Base-by-base conservation (phyloP, 2,329 filamentous ascomycete genomes). In the Diaporthe longicolla region DNA sequence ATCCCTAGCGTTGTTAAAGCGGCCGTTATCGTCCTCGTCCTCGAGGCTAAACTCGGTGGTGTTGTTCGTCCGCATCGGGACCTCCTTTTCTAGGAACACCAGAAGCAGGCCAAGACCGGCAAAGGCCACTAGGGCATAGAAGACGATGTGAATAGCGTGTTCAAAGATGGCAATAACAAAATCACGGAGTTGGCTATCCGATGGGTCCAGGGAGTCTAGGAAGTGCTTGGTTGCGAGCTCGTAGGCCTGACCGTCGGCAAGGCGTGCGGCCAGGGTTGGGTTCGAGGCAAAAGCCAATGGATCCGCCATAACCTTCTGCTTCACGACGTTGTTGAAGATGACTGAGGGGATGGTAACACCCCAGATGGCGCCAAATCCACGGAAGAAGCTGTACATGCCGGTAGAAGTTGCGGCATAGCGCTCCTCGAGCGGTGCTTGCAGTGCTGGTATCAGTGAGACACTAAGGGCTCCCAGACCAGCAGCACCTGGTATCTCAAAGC, bases 241-340 rank as follows among this genome's bases (percentile, higher is more conserved):
- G 48, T 52, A 52, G 48, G 48, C 48, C 48, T 24, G n/a, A 52
- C 48, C 48, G n/a, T 52, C 48, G 48, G 48, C n/a, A 13, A 52
- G 21, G 1, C 48, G 48, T 52, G 48, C 21, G 48, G 48, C 48
- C 48, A 52, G 5, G 48, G 48, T 52, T 11, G 48, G 48, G 21
- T 52, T 11, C n/a, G 48, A 11, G 48, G 48, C 48, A 15, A 52
- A 52, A 1, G 48, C 48, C 48, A 19, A 52, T 21, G 48, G 48
- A 24, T 52, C 48, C 4, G 48, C 21, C 48, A 10, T 5, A 15
- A 52, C 48, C 13, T n/a, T 21, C 21, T 52, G 48, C 48, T 52
- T 52, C 5, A 52, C 48, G n/a, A 24, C 48, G 48, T 52, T 52
- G 48, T 52, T 52, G 48, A 52, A 52, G 48, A 52, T 24, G 48